Evolutionary conservation across 805 yeast species (phyloP), one percentile per base, ranked within the genome.

Genomic region (Suhomyces tanzawaensis): DNA sequence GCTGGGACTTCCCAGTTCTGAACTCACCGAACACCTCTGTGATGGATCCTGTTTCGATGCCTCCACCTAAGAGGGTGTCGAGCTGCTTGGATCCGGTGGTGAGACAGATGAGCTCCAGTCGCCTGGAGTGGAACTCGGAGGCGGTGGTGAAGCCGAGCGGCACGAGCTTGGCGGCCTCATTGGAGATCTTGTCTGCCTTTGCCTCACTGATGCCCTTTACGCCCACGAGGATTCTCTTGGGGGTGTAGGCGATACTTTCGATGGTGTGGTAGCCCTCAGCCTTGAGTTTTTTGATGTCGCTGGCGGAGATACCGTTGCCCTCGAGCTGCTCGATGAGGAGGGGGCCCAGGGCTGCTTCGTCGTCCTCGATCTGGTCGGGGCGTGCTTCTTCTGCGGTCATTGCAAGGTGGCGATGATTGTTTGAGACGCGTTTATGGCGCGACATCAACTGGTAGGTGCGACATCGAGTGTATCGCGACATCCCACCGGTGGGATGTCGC

Each of bases 131-230:
- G 58, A 87, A 88, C 58, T 89, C 97, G 1, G 95, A 82, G 2
- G 98, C 99, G 0, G 98, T 91, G 16, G 96, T 91, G 68, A 93
- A 93, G 0, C 99, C 99, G 82, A 93, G 77, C 6, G 96, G 96
- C 3, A 91, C 97, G 33, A 81, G 66, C 52, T 85, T 81, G 27
- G 91, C 76, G 0, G 98, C 96, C 52, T 87, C 96, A 29, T 72
- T 73, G 35, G 90, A 68, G 36, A 93, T 67, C 48, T 81, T 80
- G 52, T 88, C 97, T 1, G 97, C 97, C 58, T 93, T 93, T 37
- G 91, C 91, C 56, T 93, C 99, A 8, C 95, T 85, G 24, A 93
- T 89, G 31, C 99, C 99, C 58, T 87, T 89, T 27, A 93, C 85
- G 6, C 75, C 74, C 29, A 86, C 64, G 29, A 91, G 69, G 4